Conservation (phyloP, 352 stramenopile species). For the Phytophthora tubulina region DNA sequence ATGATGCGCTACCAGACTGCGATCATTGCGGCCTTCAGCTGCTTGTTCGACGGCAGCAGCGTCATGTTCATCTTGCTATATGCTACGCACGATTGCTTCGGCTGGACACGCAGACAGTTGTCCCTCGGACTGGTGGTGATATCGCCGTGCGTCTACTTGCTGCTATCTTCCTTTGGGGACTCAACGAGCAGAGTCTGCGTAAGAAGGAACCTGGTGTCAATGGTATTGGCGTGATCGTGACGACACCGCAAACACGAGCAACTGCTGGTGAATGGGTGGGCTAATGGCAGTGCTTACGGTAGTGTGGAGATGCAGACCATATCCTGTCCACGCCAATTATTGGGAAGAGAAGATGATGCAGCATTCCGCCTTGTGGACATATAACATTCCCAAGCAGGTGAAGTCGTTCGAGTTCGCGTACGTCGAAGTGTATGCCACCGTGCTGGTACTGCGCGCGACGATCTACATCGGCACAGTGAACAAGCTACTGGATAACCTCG, state of each 20-base stretch:
- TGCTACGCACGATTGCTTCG: slow-evolving; percentile 58
- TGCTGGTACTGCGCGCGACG: slow-evolving; percentile 82
- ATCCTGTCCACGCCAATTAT: slow-evolving; percentile 18
- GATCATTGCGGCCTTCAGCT: slow-evolving; percentile 82
- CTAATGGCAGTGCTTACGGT: slow-evolving; percentile 38
- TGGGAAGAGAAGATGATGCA: slow-evolving; percentile 31
- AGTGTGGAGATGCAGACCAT: slow-evolving; percentile 32
- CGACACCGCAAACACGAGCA: slow-evolving; percentile 39
- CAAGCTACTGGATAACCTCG: slow-evolving; percentile 87
- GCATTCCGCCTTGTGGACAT: slow-evolving; percentile 64
- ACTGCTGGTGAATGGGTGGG: slow-evolving; percentile 36
- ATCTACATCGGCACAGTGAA: slow-evolving; percentile 90
- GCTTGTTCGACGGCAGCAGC: slow-evolving; percentile 80
- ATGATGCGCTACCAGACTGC: slow-evolving; percentile 78
- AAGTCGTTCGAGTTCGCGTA: slow-evolving; percentile 84
- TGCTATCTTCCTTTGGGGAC: slow-evolving; percentile 75
- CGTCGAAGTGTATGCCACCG: slow-evolving; percentile 71
- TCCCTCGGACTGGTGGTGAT: slow-evolving; percentile 60
- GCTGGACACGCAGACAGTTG: slow-evolving; percentile 52
- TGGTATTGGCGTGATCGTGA: slow-evolving; percentile 16
- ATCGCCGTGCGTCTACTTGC: slow-evolving; percentile 58
- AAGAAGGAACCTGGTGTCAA: slow-evolving; percentile 29
- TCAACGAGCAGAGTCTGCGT: slow-evolving; percentile 71
- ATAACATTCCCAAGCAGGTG: slow-evolving; percentile 65
- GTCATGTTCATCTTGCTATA: slow-evolving; percentile 81